A percentile compares a stretch with the other conserved stretches of the same genome.
Conservation (phyloP, 306 rosid genomes). For the Prunus padus region DNA sequence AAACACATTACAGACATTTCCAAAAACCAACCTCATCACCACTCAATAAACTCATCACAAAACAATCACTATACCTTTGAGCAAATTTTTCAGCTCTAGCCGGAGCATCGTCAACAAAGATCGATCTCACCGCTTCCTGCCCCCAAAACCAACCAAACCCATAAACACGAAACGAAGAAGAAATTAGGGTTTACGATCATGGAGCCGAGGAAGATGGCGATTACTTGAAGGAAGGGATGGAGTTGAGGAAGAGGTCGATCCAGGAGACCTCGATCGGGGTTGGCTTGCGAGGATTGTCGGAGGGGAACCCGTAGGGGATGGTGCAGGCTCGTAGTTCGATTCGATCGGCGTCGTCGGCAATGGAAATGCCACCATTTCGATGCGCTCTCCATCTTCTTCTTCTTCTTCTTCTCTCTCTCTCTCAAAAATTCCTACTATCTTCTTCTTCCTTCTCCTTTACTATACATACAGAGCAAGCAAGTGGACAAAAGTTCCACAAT, state of each 20-base stretch:
- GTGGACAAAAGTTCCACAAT: not conserved
- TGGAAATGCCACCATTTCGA: slow-evolving; percentile 83
- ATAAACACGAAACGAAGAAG: not conserved
- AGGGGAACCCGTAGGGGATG: slow-evolving; percentile 86
- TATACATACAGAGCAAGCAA: not conserved
- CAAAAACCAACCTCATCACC: not conserved
- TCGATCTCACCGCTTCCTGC: slow-evolving; percentile 76
- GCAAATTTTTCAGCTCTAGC: slow-evolving; percentile 78
- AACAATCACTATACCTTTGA: slow-evolving; percentile 52
- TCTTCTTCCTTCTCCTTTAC: not conserved
- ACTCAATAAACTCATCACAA: not conserved
- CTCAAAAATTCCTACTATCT: not conserved
- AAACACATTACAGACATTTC: not conserved
- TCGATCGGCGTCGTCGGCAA: slow-evolving; percentile 67
- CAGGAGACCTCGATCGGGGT: slow-evolving; percentile 80
- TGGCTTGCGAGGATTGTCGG: slow-evolving; percentile 85
- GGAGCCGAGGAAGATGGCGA: not conserved
- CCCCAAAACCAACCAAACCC: not conserved
- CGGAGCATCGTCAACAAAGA: slow-evolving; percentile 72
- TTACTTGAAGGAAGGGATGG: slow-evolving; percentile 86
- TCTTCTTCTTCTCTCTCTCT: not conserved
- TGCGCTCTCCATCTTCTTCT: slow-evolving; percentile 57
- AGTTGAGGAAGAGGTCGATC: slow-evolving; percentile 76
- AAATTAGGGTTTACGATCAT: not conserved
- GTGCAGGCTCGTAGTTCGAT: slow-evolving; percentile 81